Evolutionary conservation across 495 filamentous ascomycete species (phyloP).

Genomic region (Aspergillus mulundensis): DNA sequence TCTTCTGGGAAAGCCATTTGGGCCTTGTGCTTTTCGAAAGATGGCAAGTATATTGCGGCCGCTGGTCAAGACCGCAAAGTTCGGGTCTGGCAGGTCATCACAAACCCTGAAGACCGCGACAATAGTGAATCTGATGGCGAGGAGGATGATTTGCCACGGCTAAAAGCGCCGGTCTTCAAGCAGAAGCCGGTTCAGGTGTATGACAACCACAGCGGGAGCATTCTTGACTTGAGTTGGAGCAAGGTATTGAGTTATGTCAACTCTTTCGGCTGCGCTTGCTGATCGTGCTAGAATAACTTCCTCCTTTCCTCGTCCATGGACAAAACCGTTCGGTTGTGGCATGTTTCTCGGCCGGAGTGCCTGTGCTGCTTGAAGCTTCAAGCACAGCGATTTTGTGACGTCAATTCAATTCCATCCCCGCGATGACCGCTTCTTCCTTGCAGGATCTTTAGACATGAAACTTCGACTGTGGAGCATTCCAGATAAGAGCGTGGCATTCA

Average conservation of each 20-base stretch:
- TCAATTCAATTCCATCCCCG: conserved; percentile 90
- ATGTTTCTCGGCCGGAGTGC: conserved; percentile 78
- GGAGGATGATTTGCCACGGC: conserved; percentile 45
- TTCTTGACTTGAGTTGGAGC: conserved; percentile 94
- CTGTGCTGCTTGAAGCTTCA: conserved; percentile 97
- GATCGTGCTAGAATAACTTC: conserved; percentile 73
- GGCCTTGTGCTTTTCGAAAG: conserved; percentile 89
- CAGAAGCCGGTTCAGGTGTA: conserved; percentile 73
- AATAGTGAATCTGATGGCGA: conserved; percentile 69
- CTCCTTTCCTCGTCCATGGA: conserved; percentile 96
- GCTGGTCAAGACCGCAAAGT: conserved; percentile 85
- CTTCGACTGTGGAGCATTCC: conserved; percentile 95
- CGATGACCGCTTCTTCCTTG: conserved; percentile 95
- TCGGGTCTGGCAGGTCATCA: conserved; percentile 85
- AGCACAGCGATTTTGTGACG: conserved; percentile 94
- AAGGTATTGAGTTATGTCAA: conserved; percentile 52
- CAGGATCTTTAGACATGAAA: conserved; percentile 89
- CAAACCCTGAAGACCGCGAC: conserved; percentile 72
- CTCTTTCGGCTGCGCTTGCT: background rate
- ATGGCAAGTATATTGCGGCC: conserved; percentile 86
- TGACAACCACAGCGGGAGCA: conserved; percentile 77
- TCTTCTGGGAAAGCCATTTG: conserved; percentile 62
- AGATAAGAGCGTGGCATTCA: conserved; percentile 89
- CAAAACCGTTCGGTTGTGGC: conserved; percentile 95
- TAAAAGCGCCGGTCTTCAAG: conserved; percentile 91